phyloP scores from a whole-genome alignment of 208 protist genomes.

The Leishmania turanica region DNA sequence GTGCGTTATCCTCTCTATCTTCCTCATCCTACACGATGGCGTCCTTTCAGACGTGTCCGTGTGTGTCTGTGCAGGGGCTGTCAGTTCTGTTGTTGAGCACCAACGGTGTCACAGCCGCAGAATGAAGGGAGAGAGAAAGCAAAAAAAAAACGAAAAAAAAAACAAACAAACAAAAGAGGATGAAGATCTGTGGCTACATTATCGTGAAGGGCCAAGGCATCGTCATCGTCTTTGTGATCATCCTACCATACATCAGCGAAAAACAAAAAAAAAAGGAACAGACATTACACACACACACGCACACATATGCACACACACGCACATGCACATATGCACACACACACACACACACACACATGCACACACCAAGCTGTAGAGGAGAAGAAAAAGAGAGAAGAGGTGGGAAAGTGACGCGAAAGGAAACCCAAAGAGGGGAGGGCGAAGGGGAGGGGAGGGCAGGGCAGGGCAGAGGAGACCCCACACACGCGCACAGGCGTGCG shows the following conservation, averaged over 20 bases:
- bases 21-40: background rate
- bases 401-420: background rate
- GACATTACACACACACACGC: background rate
- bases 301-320: background rate
- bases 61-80: background rate
- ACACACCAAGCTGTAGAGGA: background rate
- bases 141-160: background rate
- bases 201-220: background rate
- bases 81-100: background rate
- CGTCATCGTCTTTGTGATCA: background rate
- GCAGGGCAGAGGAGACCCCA: background rate
- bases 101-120: background rate
- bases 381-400: background rate
- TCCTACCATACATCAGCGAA: constrained; percentile 19
- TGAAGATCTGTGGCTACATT: background rate
- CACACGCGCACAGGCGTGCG: background rate
- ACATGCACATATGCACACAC: background rate
- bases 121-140: background rate
- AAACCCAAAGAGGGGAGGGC: background rate
- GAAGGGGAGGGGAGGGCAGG: no score
- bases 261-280: constrained; percentile 9
- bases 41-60: background rate
- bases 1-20: background rate
- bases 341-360: background rate
- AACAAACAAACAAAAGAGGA: no score